These are phyloP conservation scores for Omphalea diandra DNA, from an alignment of 441 rosid species.

Conservation along the genomic window DNA sequence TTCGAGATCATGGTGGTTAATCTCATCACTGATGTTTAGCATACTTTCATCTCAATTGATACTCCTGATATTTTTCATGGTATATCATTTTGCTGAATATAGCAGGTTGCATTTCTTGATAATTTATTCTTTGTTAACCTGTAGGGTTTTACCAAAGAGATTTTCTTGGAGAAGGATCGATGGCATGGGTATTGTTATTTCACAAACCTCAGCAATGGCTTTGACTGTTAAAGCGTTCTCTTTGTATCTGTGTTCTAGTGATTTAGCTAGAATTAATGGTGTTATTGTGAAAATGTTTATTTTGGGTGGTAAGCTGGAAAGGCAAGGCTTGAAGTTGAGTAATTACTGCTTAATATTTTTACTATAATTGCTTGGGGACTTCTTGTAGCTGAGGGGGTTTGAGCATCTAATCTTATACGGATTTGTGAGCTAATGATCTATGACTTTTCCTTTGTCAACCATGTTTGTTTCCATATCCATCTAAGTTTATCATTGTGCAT, in stretches of 20 bases:
- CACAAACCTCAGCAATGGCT: slow-evolving; percentile 25
- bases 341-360: not conserved
- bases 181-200: slow-evolving; percentile 91
- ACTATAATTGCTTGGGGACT: not conserved
- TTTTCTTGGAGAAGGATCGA: slow-evolving; percentile 91
- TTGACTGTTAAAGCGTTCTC: slow-evolving; percentile 5
- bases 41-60: not conserved
- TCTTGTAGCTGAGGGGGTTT: not conserved
- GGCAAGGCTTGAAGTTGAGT: not conserved
- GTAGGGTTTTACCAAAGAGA: slow-evolving; percentile 99
- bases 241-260: not conserved
- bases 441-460: slow-evolving; percentile 11
- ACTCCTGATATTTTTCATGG: not conserved
- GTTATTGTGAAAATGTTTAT: not conserved
- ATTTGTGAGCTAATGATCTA: not conserved
- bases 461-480: not conserved
- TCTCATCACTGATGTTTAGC: slow-evolving; percentile 11
- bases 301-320: not conserved
- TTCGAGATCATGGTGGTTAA: not conserved
- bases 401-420: not conserved
- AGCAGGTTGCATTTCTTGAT: slow-evolving; percentile 5
- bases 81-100: slow-evolving; percentile 13
- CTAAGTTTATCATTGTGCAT: not conserved
- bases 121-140: slow-evolving; percentile 22
- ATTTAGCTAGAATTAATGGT: not conserved